Conservation (phyloP, 441 rosid species). For the Populus hybrid region DNA sequence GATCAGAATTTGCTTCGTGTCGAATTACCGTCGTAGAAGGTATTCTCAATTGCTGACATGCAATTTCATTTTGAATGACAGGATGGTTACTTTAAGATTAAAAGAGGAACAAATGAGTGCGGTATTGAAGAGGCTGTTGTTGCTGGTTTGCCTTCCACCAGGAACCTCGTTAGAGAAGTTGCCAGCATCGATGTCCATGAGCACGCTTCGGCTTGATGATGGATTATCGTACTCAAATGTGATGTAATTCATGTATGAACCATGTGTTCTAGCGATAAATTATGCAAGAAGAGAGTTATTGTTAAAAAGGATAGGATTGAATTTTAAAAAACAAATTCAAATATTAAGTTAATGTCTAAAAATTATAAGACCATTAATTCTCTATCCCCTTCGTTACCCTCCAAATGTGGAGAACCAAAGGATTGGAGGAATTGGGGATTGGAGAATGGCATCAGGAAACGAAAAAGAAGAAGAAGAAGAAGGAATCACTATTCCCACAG, state of each 20-base stretch:
- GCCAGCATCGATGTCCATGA: conserved; percentile 26
- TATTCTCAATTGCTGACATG: not conserved
- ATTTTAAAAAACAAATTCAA: too few species aligned
- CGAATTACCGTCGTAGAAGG: not conserved
- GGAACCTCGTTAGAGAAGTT: conserved; percentile 56
- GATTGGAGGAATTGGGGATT: too few species aligned
- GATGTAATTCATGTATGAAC: not conserved
- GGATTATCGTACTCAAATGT: not conserved
- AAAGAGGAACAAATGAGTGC: conserved; percentile 82
- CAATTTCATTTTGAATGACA: conserved; percentile 30
- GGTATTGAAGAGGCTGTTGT: conserved; percentile 74
- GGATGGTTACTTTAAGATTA: conserved; percentile 89
- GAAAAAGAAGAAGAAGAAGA: too few species aligned
- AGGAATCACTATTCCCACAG: too few species aligned
- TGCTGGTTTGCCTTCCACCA: conserved; percentile 77
- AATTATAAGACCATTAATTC: too few species aligned
- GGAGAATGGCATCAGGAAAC: too few species aligned
- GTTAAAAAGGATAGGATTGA: too few species aligned
- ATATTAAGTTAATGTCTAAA: too few species aligned
- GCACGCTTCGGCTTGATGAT: conserved; percentile 41
- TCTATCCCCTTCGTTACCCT: too few species aligned
- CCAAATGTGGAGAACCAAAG: too few species aligned
- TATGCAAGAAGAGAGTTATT: not conserved
- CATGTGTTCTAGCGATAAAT: not conserved
- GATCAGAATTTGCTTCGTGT: conserved; percentile 3